Conservation (phyloP, 2,329 filamentous ascomycete genomes). For the Arachnomyces sp. region DNA sequence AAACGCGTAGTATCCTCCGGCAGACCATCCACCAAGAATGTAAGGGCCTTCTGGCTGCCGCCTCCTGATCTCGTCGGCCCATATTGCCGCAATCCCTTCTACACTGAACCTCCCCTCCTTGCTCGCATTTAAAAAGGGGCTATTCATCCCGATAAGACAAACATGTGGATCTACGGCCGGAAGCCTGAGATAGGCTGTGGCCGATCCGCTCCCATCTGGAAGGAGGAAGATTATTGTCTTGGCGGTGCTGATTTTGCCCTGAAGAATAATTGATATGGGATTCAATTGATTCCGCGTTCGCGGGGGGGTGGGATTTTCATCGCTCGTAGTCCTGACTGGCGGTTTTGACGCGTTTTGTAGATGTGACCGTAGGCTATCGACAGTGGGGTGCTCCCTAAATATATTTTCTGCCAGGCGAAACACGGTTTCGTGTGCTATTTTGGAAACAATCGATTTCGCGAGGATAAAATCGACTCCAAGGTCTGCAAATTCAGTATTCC, state of each 20-base stretch:
- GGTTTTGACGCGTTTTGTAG: no score
- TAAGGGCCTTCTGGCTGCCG: conserved; percentile 31
- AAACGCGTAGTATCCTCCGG: conserved; percentile 30
- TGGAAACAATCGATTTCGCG: no score
- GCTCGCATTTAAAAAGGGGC: neutral
- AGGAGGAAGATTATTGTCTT: neutral
- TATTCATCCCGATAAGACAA: neutral
- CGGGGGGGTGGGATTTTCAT: no score
- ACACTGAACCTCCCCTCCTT: conserved; percentile 18
- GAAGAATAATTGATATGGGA: conserved; percentile 4
- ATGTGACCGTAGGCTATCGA: no score
- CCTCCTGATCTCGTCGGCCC: conserved; percentile 20
- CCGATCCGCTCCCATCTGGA: neutral
- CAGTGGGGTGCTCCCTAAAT: no score
- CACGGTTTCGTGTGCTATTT: no score
- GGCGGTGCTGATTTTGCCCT: neutral
- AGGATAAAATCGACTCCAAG: no score
- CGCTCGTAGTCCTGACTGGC: no score
- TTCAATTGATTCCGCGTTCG: no score
- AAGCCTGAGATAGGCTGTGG: neutral
- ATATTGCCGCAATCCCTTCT: conserved; percentile 15
- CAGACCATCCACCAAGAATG: conserved; percentile 29
- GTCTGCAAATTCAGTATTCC: no score
- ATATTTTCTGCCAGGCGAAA: no score
- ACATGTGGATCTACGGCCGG: neutral